Evolutionary conservation across 768 basidiomycete species (phyloP).

Genomic region (Lactarius tabidus): DNA sequence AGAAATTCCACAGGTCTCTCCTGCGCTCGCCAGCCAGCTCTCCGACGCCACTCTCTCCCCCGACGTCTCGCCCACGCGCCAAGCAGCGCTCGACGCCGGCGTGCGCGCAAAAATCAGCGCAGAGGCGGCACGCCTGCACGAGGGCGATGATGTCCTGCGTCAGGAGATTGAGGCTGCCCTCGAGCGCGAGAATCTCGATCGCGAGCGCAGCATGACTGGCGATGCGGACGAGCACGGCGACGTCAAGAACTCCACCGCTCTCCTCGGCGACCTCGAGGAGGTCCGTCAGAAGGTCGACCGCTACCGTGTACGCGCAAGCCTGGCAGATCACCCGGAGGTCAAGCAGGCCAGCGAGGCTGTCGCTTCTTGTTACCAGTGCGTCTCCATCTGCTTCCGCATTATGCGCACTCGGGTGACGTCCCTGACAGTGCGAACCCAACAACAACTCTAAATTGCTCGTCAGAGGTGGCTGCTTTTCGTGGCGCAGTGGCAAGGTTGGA

Average conservation of each 20-base stretch:
- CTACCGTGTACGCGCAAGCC: slow-evolving; percentile 53
- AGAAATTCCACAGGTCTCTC: slow-evolving; percentile 59
- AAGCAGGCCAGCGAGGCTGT: slow-evolving; percentile 56
- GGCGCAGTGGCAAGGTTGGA: slow-evolving; percentile 62
- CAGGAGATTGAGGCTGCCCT: slow-evolving; percentile 72
- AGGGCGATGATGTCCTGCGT: slow-evolving; percentile 66
- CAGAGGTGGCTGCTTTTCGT: slow-evolving; percentile 67
- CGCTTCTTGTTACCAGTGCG: slow-evolving; percentile 72
- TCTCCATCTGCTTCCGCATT: slow-evolving; percentile 11
- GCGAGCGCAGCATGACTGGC: slow-evolving; percentile 55
- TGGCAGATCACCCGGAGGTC: slow-evolving; percentile 53
- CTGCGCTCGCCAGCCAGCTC: slow-evolving; percentile 75
- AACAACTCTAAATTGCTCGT: slow-evolving; percentile 69
- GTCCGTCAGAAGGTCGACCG: slow-evolving; percentile 68
- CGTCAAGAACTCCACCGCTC: slow-evolving; percentile 54
- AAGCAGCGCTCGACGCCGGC: slow-evolving; percentile 67
- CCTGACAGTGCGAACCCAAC: slow-evolving; percentile 38
- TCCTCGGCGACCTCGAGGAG: slow-evolving; percentile 74
- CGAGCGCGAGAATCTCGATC: slow-evolving; percentile 85
- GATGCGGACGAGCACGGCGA: slow-evolving; percentile 34
- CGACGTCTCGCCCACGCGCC: slow-evolving; percentile 61
- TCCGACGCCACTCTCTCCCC: slow-evolving; percentile 58
- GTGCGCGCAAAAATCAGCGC: slow-evolving; percentile 67
- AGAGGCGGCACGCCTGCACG: slow-evolving; percentile 61
- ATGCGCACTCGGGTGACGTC: neutral